These are phyloP conservation scores for Penicillium flavigenum DNA, from an alignment of 495 filamentous ascomycete species.

Conservation along the genomic window DNA sequence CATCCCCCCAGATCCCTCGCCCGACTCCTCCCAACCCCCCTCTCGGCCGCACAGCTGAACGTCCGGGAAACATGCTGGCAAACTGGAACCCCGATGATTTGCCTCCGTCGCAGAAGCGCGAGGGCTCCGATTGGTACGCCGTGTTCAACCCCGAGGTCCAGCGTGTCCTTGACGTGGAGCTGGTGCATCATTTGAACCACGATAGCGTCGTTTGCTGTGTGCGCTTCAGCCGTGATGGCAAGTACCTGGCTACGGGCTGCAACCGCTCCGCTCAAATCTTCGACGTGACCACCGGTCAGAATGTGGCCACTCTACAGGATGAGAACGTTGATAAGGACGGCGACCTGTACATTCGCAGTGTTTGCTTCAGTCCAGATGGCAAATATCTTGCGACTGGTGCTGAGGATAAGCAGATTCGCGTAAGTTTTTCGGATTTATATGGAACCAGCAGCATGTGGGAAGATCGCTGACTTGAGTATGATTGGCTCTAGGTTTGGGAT, in stretches of 20 bases:
- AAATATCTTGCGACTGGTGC: constrained; percentile 86
- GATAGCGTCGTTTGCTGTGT: constrained; percentile 92
- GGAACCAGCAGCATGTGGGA: background rate
- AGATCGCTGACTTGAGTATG: constrained; percentile 9
- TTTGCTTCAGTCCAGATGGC: constrained; percentile 91
- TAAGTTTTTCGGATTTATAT: constrained; percentile 43
- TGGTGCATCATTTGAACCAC: constrained; percentile 81
- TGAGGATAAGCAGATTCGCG: constrained; percentile 87
- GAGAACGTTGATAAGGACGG: constrained; percentile 80
- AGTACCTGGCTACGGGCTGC: constrained; percentile 85
- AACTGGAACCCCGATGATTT: constrained; percentile 85
- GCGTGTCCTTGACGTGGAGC: constrained; percentile 79
- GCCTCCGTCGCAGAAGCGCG: constrained; percentile 78
- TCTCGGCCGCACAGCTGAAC: constrained; percentile 45
- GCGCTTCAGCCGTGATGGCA: constrained; percentile 83
- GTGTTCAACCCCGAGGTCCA: constrained; percentile 86
- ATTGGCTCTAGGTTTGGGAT: constrained; percentile 73
- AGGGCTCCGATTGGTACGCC: constrained; percentile 81
- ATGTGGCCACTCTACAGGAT: constrained; percentile 76
- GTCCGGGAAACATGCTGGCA: constrained; percentile 73
- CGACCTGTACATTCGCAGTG: constrained; percentile 86
- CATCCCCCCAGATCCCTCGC: constrained; percentile 83
- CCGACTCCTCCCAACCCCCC: constrained; percentile 68
- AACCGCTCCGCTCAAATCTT: constrained; percentile 90
- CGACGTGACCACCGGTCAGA: constrained; percentile 75